Conservation (phyloP, 371 early-diverging fungal species). For the Rhizomucor pusillus region DNA sequence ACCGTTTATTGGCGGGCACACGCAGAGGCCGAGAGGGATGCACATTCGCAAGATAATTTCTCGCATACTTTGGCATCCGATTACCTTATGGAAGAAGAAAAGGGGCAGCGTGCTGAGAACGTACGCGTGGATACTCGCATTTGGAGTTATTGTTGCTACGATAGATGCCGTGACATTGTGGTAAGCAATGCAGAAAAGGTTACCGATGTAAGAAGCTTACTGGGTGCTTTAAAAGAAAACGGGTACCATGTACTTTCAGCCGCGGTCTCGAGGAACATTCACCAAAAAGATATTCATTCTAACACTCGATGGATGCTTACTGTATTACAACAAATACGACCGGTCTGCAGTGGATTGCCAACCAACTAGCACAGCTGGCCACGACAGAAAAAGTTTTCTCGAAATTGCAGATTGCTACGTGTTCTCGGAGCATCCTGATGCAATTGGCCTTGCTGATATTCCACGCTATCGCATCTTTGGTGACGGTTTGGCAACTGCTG, state of each 20-base stretch:
- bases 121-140: slow-evolving; percentile 42
- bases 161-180: slow-evolving; percentile 39
- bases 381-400: slow-evolving; percentile 37
- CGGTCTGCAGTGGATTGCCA: slow-evolving; percentile 30
- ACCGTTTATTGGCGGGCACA: slow-evolving; percentile 53
- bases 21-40: slow-evolving; percentile 41
- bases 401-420: slow-evolving; percentile 53
- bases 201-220: background rate
- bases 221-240: slow-evolving; percentile 41
- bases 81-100: slow-evolving; percentile 19
- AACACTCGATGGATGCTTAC: slow-evolving; percentile 44
- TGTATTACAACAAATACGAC: slow-evolving; percentile 45
- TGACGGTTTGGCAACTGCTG: slow-evolving; percentile 48
- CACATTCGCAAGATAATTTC: slow-evolving; percentile 25
- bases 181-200: slow-evolving; percentile 14
- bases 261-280: slow-evolving; percentile 44
- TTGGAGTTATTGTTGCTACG: slow-evolving; percentile 56
- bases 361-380: slow-evolving; percentile 24
- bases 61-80: slow-evolving; percentile 15
- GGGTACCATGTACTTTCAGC: slow-evolving; percentile 55
- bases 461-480: slow-evolving; percentile 43
- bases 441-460: background rate
- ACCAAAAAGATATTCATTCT: slow-evolving; percentile 50
- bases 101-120: slow-evolving; percentile 13
- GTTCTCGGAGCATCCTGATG: slow-evolving; percentile 29